phyloP scores from a whole-genome alignment of 352 stramenopile genomes.

The Pythium inflatum region DNA sequence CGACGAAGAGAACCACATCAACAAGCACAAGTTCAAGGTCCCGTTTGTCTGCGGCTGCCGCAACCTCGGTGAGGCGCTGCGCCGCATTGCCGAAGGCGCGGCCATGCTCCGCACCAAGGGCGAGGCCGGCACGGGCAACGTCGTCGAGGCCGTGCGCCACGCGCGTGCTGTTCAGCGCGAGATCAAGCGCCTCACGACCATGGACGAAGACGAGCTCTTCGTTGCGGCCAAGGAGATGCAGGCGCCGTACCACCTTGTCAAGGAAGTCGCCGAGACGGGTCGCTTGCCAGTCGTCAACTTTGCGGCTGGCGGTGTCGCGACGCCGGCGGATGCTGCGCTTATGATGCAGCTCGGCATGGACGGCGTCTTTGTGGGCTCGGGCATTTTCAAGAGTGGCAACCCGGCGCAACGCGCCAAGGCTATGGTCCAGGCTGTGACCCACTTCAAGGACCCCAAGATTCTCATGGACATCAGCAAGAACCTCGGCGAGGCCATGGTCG shows the following conservation, averaged over 20 bases:
- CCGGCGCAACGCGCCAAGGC: slow-evolving; percentile 93
- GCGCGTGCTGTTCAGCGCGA: slow-evolving; percentile 91
- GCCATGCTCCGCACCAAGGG: slow-evolving; percentile 99
- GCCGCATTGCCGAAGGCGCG: slow-evolving; percentile 94
- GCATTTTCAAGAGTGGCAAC: slow-evolving; percentile 98
- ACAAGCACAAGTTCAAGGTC: slow-evolving; percentile 97
- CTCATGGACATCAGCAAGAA: slow-evolving; percentile 96
- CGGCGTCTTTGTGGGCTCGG: slow-evolving; percentile 97
- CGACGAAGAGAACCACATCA: slow-evolving; percentile 97
- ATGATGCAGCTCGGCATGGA: slow-evolving; percentile 99
- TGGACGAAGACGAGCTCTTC: slow-evolving; percentile 98
- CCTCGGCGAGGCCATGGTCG: slow-evolving; percentile 97
- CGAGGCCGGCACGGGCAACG: slow-evolving; percentile 97
- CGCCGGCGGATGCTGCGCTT: slow-evolving; percentile 96
- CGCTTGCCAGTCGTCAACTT: slow-evolving; percentile 98
- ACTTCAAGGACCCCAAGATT: slow-evolving; percentile 98
- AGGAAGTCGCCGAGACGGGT: slow-evolving; percentile 92
- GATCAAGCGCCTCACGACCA: slow-evolving; percentile 89
- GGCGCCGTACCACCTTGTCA: slow-evolving; percentile 93
- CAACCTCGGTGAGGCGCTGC: slow-evolving; percentile 97
- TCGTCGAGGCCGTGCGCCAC: slow-evolving; percentile 98
- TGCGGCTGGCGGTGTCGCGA: slow-evolving; percentile 97
- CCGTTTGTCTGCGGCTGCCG: slow-evolving; percentile 98
- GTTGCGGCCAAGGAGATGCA: slow-evolving; percentile 97
- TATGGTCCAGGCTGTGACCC: slow-evolving; percentile 97